Evolutionary conservation across 179 eudicot genomes (phyloP), one percentile per base, ranked within the genome.

Genomic region (Spergularia azorica): DNA sequence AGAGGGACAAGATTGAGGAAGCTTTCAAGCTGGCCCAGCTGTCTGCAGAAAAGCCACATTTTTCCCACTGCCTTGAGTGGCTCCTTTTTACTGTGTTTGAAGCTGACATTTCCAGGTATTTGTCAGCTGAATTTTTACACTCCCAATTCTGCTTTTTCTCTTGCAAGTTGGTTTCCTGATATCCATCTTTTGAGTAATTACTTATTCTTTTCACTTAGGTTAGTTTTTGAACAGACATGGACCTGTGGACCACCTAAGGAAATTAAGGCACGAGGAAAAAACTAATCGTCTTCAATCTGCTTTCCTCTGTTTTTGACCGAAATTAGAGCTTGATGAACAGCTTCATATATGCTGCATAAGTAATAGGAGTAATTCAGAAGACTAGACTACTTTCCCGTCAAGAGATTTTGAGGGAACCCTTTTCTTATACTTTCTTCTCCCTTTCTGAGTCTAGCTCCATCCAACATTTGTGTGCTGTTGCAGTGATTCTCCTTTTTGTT

Each of bases 11-110:
- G 88, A 90, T 83, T 68, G 95, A 88, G 70, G 98, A 95, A 88
- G 99, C 99, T 75, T 87, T 95, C 67, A 88, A 90, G 76, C 86
- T 95, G 78, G 98, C 99, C 64, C 87, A 81, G 57, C 82, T 95
- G 83, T 95, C 99, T 54, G 95, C 93, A 48, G 95, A 91, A 87
- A 95, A 93, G 87, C 87, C 97, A 66, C 99, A 93, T 86, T 95
- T 95, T 87, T 93, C 97, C 65, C 99, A 91, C 77, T 93, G 97
- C 80, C 86, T 95, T 70, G 99, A 95, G 87, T 95, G 99, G 99
- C 99, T 95, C 78, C 97, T 95, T 74, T 95, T 95, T 83, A 95
- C 99, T 14, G 99, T 95, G 70, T 95, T 95, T 81, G 99, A 95
- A 74, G 97, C 97, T 75, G 99, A 93, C 55, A 93, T 95, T 83